Conservation (phyloP, 805 yeast genomes). For the Candida loeiensis region DNA sequence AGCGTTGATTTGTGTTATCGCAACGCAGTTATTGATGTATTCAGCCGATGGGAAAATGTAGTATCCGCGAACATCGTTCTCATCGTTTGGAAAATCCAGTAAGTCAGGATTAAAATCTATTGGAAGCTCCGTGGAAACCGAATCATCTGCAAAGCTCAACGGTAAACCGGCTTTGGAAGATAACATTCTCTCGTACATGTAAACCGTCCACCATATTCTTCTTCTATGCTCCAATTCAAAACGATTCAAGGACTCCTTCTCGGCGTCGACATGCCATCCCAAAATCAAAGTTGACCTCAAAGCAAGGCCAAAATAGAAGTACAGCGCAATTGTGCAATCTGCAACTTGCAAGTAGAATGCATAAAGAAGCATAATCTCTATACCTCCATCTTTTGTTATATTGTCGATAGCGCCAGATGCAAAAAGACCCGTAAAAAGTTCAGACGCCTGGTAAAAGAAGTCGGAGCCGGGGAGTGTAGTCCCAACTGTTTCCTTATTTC, state of each 20-base stretch:
- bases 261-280: conserved; percentile 83
- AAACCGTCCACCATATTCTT: conserved; percentile 48
- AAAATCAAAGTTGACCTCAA: conserved; percentile 65
- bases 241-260: conserved; percentile 52
- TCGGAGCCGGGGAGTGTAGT: conserved; percentile 71
- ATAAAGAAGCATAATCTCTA: conserved; percentile 69
- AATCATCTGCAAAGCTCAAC: conserved; percentile 72
- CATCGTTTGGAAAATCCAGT: conserved; percentile 33
- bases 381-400: conserved; percentile 74
- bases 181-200: conserved; percentile 63
- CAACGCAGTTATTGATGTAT: conserved; percentile 70
- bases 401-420: conserved; percentile 79
- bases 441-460: conserved; percentile 76
- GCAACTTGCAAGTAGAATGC: conserved; percentile 82
- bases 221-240: conserved; percentile 53
- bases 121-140: conserved; percentile 75
- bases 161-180: conserved; percentile 83
- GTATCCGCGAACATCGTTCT: conserved; percentile 54
- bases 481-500: conserved; percentile 15
- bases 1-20: conserved; percentile 76
- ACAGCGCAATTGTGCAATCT: conserved; percentile 78
- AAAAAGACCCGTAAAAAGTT: conserved; percentile 69
- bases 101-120: conserved; percentile 62
- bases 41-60: conserved; percentile 79
- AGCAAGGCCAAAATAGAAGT: conserved; percentile 76